phyloP scores from a whole-genome alignment of 495 filamentous ascomycete genomes.

The Lasiosphaeria miniovina region DNA sequence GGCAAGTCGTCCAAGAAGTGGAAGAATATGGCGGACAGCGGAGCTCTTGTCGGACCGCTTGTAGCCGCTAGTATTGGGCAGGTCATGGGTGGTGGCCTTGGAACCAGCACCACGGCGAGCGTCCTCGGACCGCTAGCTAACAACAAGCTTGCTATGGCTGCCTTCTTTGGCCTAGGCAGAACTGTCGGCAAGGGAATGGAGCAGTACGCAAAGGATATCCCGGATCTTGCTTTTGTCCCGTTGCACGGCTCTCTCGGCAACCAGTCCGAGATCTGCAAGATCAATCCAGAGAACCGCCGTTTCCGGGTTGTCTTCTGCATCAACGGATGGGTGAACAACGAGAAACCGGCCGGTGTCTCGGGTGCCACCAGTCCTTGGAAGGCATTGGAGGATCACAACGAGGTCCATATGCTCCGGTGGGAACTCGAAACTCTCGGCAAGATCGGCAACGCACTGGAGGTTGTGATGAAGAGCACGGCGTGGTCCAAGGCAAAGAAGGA shows the following conservation, averaged over 20 bases:
- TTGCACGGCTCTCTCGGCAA: conserved; percentile 46
- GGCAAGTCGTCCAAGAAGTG: conserved; percentile 63
- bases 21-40: conserved; percentile 61
- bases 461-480: conserved; percentile 69
- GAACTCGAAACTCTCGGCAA: conserved; percentile 75
- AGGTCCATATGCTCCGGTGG: conserved; percentile 83
- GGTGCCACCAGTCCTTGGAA: conserved; percentile 75
- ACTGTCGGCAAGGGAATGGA: conserved; percentile 88
- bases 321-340: conserved; percentile 72
- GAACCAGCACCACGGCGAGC: conserved; percentile 62
- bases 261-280: conserved; percentile 40
- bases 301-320: conserved; percentile 81
- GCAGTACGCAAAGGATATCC: conserved; percentile 77
- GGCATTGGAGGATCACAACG: conserved; percentile 62
- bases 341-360: conserved; percentile 39
- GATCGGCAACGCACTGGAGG: conserved; percentile 70
- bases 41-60: conserved; percentile 76
- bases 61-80: conserved; percentile 79
- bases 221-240: conserved; percentile 86
- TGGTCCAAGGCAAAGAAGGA: conserved; percentile 76
- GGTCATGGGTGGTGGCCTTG: conserved; percentile 75
- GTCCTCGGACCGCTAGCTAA: conserved; percentile 77
- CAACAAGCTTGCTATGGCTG: conserved; percentile 72
- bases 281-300: conserved; percentile 49
- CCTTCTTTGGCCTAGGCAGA: conserved; percentile 79